Conservation (phyloP, 192 early-diverging fungal genomes). For the Lobulomyces angularis region DNA sequence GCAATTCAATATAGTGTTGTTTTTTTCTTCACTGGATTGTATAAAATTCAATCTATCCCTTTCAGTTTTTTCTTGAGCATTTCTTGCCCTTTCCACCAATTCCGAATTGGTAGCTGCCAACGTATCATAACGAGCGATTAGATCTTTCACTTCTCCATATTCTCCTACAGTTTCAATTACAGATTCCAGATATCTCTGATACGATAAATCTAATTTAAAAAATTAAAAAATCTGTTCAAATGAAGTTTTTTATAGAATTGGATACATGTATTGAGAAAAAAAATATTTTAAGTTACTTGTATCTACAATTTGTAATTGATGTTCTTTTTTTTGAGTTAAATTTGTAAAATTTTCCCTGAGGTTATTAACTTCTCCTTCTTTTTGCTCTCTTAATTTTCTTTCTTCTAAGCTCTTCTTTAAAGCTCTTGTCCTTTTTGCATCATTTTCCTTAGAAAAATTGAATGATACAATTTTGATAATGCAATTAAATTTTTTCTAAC, state of each 20-base stretch:
- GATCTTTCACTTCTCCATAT: slow-evolving; percentile 49
- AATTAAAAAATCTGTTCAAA: slow-evolving; percentile 3
- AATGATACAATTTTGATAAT: neutral
- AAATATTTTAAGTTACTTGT: slow-evolving; percentile 20
- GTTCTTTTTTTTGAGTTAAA: slow-evolving; percentile 18
- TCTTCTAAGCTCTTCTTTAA: slow-evolving; percentile 47
- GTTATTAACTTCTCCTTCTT: slow-evolving; percentile 34
- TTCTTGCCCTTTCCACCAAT: slow-evolving; percentile 37
- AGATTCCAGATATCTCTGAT: slow-evolving; percentile 40
- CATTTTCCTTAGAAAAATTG: slow-evolving; percentile 35
- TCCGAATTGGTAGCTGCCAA: slow-evolving; percentile 48
- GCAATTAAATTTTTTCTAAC: slow-evolving; percentile 11
- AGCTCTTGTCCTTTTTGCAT: slow-evolving; percentile 51
- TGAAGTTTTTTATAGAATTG: no score
- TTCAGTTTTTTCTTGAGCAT: slow-evolving; percentile 47
- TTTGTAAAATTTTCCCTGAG: slow-evolving; percentile 20
- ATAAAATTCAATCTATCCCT: slow-evolving; percentile 29
- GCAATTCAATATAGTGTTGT: slow-evolving; percentile 46
- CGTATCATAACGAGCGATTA: slow-evolving; percentile 47
- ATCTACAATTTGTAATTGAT: slow-evolving; percentile 30
- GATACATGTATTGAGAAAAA: neutral
- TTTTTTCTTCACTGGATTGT: slow-evolving; percentile 42
- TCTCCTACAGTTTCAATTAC: slow-evolving; percentile 43
- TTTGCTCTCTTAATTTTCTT: slow-evolving; percentile 37
- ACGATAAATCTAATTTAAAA: slow-evolving; percentile 27